Evolutionary conservation across 805 yeast genomes (phyloP).

Genomic region (Suhomyces prunicola): DNA sequence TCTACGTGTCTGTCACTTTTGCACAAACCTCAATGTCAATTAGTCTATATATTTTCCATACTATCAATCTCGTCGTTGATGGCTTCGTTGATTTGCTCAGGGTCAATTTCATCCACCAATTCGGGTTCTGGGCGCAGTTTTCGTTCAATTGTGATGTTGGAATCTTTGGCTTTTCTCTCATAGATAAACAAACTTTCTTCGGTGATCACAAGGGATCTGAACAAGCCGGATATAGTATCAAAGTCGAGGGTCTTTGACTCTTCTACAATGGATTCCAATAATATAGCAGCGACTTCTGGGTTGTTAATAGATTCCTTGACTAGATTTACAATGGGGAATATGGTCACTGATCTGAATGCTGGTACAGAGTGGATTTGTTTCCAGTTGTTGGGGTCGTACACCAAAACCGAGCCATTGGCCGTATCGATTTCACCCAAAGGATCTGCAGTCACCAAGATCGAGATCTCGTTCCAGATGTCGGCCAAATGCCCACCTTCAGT

Average conservation of each 20-base stretch:
- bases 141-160: constrained; percentile 8
- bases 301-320: not conserved
- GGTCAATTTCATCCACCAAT: constrained; percentile 7
- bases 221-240: constrained; percentile 8
- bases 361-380: constrained; percentile 18
- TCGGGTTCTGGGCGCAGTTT: not conserved
- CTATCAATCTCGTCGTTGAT: constrained; percentile 11
- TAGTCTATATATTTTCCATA: constrained; percentile 1
- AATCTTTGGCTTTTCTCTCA: constrained; percentile 18
- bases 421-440: constrained; percentile 9
- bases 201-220: constrained; percentile 18
- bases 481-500: constrained; percentile 53
- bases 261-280: constrained; percentile 3
- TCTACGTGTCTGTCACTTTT: too few relatives aligned
- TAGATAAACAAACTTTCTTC: constrained; percentile 28
- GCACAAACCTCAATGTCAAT: too few relatives aligned
- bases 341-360: constrained; percentile 17
- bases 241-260: constrained; percentile 10
- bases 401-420: constrained; percentile 5
- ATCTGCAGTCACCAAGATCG: constrained; percentile 28
- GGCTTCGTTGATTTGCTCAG: constrained; percentile 6
- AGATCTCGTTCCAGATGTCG: constrained; percentile 27
- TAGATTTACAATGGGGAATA: constrained; percentile 12
- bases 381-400: constrained; percentile 18
- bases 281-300: not conserved